Evolutionary conservation across 225 moss, liverwort and hornwort species (phyloP).

Genomic region (Marchantia polymorpha): DNA sequence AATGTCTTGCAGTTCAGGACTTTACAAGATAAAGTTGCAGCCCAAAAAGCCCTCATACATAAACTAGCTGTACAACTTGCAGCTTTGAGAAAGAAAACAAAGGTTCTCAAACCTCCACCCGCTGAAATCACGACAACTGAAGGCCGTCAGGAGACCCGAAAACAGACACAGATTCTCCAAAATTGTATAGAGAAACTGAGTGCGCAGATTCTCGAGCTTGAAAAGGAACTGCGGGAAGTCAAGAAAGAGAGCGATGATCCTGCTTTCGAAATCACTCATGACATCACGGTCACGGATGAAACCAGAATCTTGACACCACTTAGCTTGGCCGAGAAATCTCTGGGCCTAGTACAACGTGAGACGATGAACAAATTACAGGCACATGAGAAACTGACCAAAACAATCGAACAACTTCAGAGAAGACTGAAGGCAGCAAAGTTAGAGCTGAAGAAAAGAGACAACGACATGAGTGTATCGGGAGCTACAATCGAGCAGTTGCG

Average conservation of each 20-base stretch:
- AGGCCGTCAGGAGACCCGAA: conserved; percentile 5
- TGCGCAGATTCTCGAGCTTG: conserved; percentile 32
- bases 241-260: conserved; percentile 1
- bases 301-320: conserved; percentile 8
- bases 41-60: conserved; percentile 32
- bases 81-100: conserved; percentile 29
- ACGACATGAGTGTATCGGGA: conserved; percentile 16
- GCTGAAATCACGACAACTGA: conserved; percentile 15
- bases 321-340: conserved; percentile 11
- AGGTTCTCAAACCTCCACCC: not conserved
- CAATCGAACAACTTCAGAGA: conserved; percentile 25
- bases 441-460: conserved; percentile 14
- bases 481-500: conserved; percentile 34
- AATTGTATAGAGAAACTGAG: conserved; percentile 33
- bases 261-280: conserved; percentile 2
- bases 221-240: not conserved
- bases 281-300: conserved; percentile 13
- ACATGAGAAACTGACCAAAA: conserved; percentile 26
- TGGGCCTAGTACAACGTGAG: conserved; percentile 24
- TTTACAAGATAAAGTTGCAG: conserved; percentile 23
- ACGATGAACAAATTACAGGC: conserved; percentile 32
- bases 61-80: conserved; percentile 38
- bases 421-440: conserved; percentile 25
- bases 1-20: conserved; percentile 25
- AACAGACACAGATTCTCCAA: conserved; percentile 30